Evolutionary conservation across 2,329 filamentous ascomycete species (phyloP), one percentile per base, ranked within the genome.

Genomic region (Beauveria caledonica): DNA sequence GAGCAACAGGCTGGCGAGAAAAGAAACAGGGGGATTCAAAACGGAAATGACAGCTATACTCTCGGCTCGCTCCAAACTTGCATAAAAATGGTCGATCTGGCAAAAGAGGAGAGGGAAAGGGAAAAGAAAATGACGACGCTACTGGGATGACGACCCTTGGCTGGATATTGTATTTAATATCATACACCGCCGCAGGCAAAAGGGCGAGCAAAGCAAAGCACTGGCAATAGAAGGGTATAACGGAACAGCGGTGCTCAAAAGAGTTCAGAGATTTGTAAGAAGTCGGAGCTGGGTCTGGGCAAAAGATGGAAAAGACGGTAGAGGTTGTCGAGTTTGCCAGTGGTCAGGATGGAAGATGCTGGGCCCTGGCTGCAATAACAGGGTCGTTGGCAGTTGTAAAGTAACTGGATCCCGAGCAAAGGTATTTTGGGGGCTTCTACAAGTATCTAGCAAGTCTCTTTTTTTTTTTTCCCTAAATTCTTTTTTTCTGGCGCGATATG

Each of bases 401-500:
- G 55, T 50, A 49, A 17, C n/a, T 50, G 33, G 46, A 33, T 42
- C 36, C 21, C 1, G 17, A n/a, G 44, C 5, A 15, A 9, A 55
- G 40, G 54, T 59, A 51, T 29, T 29, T 46, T 9, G 23, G 39
- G 29, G 33, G 62, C 23, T 3, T 11, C 9, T 36, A 4, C n/a
- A 42, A 40, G 62, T 61, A 61, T 49, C 61, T 45, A 27, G 39
- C 23, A 54, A 11, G 39, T 42, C n/a, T 42, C n/a, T 42, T 6
- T 42, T 19, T n/a, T 42, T n/a, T 19, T 42, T n/a, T 8, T n/a
- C n/a, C 8, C 8, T n/a, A n/a, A n/a, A n/a, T 40, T 2, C 3
- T 42, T 10, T 42, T 42, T 42, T 42, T 19, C 9, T 42, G 15
- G 11, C 33, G 33, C 33, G 33, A 36, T 36, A 36, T 6, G 33